Evolutionary conservation across 306 rosid species (phyloP).

Genomic region (Prunus campanulata): DNA sequence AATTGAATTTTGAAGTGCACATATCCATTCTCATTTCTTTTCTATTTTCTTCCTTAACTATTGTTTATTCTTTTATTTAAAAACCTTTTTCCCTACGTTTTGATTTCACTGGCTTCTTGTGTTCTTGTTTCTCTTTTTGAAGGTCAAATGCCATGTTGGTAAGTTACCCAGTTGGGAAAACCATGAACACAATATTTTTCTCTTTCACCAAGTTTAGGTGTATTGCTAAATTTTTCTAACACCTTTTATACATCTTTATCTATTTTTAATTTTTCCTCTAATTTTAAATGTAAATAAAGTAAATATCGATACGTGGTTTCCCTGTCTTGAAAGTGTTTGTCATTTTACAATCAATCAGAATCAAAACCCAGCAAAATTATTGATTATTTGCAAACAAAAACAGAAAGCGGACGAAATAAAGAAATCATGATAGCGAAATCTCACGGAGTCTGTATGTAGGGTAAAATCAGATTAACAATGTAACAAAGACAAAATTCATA

Average conservation of each 20-base stretch:
- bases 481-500: neutral
- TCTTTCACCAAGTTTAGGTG: neutral
- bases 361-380: neutral
- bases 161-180: slow-evolving; percentile 11
- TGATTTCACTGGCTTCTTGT: neutral
- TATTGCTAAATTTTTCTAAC: neutral
- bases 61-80: neutral
- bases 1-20: neutral
- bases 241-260: neutral
- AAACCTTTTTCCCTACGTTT: neutral
- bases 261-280: neutral
- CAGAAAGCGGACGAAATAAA: neutral
- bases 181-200: neutral
- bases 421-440: neutral
- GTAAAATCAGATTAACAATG: too few species aligned
- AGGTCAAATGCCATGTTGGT: neutral
- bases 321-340: neutral
- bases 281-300: neutral
- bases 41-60: neutral
- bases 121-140: neutral
- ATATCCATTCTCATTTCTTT: neutral
- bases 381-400: neutral
- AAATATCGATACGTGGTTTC: neutral
- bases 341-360: neutral
- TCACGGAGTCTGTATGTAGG: neutral